Base-by-base conservation (phyloP, 2,329 filamentous ascomycete species). In the Trematosphaeria pertusa region DNA sequence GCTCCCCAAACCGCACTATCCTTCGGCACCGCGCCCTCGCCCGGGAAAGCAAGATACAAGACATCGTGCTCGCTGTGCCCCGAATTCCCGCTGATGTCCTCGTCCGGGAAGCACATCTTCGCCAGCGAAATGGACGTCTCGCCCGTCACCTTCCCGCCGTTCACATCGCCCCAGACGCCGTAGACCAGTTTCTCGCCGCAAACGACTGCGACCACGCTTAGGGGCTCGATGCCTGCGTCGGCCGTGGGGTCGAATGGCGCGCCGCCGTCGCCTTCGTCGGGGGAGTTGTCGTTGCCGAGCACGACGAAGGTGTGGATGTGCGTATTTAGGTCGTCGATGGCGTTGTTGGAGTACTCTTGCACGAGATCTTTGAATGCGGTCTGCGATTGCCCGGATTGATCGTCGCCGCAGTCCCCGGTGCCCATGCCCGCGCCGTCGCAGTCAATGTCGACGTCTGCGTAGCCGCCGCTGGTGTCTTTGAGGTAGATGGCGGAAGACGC, bases 91-190 rank as follows among this genome's bases (percentile, higher is more conserved):
- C 71, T 81, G 22, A 87, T 70, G 1, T 62, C 60, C 12, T 71
- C 61, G 12, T 72, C 62, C 5, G 72, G 68, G 59, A 78, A 86
- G 62, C 83, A 86, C 15, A 78, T 71, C 22, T 81, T 80, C 2
- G 80, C 83, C 6, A 86, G 73, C 1, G 81, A 78, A 52, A 86
- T 78, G 19, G 80, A 80, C 0, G 80, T 76, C 55, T 86, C 83
- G 28, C 83, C 83, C 18, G 79, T 70, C 2, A 76, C 75, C 38
- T 79, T 77, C 37, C 76, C 80, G 33, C 82, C 83, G 50, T 86
- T 86, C 24, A 78, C 79, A 52, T 86, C 82, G 15, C 82, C 83
- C 82, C 81, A 86, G 38, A 85, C 69, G 9, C 81, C 82, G 58
- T 85, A 85, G 52, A 78, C 72, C 62, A 82, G 62, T 56, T 79